Evolutionary conservation across 768 basidiomycete genomes (phyloP).

Genomic region (Gyrodon lividus): DNA sequence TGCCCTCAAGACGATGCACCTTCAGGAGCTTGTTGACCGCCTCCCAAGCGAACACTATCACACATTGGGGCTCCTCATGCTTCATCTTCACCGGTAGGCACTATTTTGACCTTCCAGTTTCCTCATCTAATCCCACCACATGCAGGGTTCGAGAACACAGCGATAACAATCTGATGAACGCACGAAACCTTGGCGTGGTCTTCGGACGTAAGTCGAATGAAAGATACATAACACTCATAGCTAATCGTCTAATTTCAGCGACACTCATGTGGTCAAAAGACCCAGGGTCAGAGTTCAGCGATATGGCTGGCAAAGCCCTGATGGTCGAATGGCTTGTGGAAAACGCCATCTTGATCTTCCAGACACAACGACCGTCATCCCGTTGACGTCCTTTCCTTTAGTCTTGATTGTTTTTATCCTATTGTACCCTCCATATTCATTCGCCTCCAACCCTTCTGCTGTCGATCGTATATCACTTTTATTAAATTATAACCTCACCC

Average conservation of each 20-base stretch:
- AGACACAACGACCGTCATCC: slow-evolving; percentile 9
- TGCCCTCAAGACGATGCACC: slow-evolving; percentile 51
- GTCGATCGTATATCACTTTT: slow-evolving; percentile 7
- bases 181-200: slow-evolving; percentile 93
- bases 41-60: slow-evolving; percentile 87
- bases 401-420: slow-evolving; percentile 17
- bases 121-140: background rate
- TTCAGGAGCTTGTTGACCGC: slow-evolving; percentile 69
- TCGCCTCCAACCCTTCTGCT: slow-evolving; percentile 11
- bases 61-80: slow-evolving; percentile 77
- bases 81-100: slow-evolving; percentile 81
- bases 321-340: slow-evolving; percentile 95
- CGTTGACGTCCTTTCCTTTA: slow-evolving; percentile 13
- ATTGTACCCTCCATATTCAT: slow-evolving; percentile 27
- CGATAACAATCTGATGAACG: slow-evolving; percentile 87
- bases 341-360: slow-evolving; percentile 64
- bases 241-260: slow-evolving; percentile 45
- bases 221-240: background rate
- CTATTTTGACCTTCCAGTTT: background rate
- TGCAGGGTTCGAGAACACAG: slow-evolving; percentile 59
- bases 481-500: slow-evolving; percentile 21
- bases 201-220: slow-evolving; percentile 80
- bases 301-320: slow-evolving; percentile 96
- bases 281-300: slow-evolving; percentile 86
- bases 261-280: slow-evolving; percentile 92